phyloP scores from a whole-genome alignment of 169 alveolate genomes.

The Plasmodium adleri region DNA sequence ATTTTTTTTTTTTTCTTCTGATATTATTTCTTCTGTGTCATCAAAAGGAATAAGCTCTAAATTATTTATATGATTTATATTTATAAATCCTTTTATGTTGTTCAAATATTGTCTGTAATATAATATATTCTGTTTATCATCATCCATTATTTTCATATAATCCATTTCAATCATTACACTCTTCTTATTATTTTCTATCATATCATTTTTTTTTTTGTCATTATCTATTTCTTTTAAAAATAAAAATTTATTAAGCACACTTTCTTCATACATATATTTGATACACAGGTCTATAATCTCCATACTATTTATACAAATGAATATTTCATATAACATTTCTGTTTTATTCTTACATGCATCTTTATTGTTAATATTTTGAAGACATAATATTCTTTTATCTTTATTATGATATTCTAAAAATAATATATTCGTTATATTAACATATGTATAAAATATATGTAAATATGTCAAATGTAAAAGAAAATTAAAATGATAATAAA shows the following conservation, averaged over 20 bases:
- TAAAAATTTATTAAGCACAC: constrained; percentile 2
- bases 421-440: background rate
- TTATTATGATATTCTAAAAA: background rate
- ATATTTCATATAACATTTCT: background rate
- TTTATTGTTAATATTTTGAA: background rate
- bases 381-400: background rate
- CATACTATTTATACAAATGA: constrained; percentile 32
- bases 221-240: background rate
- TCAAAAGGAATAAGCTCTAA: background rate
- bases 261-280: constrained; percentile 54
- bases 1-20: background rate
- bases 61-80: constrained; percentile 20
- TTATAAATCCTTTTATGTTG: background rate
- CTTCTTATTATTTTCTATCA: background rate
- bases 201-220: background rate
- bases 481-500: constrained; percentile 6
- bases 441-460: background rate
- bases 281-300: constrained; percentile 51
- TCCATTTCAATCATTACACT: background rate
- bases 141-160: constrained; percentile 12
- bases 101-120: constrained; percentile 28
- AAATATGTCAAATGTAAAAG: background rate
- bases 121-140: constrained; percentile 5
- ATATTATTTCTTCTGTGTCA: background rate
- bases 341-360: background rate